Percentiles rank a stretch among this genome's conserved stretches.
Evolutionary conservation across 257 asterid genomes (phyloP).

Genomic region (Nicotiana obtusifolia): DNA sequence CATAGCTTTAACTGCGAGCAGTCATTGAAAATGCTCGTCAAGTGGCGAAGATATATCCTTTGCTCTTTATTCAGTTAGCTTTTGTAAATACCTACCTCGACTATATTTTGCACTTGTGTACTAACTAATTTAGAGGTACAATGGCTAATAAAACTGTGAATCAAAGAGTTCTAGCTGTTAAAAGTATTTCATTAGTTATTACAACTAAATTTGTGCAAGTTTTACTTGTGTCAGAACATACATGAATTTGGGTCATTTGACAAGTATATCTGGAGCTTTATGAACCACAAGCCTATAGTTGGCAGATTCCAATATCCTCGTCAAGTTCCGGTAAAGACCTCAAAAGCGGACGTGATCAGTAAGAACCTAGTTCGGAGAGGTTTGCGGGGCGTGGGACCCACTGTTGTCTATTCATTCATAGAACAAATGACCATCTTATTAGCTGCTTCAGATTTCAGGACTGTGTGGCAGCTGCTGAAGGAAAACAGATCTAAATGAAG

Average conservation of each 20-base stretch:
- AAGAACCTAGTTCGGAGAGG: conserved; percentile 88
- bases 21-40: conserved; percentile 91
- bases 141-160: background rate
- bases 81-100: background rate
- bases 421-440: conserved; percentile 79
- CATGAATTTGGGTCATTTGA: conserved; percentile 82
- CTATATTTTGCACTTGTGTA: background rate
- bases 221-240: conserved; percentile 47
- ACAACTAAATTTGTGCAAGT: conserved; percentile 4
- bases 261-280: conserved; percentile 84
- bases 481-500: background rate
- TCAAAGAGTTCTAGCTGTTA: background rate
- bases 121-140: background rate
- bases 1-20: conserved; percentile 71
- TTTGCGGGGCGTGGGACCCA: conserved; percentile 88
- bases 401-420: conserved; percentile 87
- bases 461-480: conserved; percentile 22
- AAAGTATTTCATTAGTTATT: background rate
- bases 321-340: conserved; percentile 80
- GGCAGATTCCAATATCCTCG: conserved; percentile 72
- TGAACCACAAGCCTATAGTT: conserved; percentile 73
- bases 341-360: conserved; percentile 89
- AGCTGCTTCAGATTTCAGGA: conserved; percentile 44
- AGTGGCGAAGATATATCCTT: conserved; percentile 49
- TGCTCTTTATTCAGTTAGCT: background rate